Evolutionary conservation across 495 filamentous ascomycete genomes (phyloP).

Genomic region (Letharia columbiana): DNA sequence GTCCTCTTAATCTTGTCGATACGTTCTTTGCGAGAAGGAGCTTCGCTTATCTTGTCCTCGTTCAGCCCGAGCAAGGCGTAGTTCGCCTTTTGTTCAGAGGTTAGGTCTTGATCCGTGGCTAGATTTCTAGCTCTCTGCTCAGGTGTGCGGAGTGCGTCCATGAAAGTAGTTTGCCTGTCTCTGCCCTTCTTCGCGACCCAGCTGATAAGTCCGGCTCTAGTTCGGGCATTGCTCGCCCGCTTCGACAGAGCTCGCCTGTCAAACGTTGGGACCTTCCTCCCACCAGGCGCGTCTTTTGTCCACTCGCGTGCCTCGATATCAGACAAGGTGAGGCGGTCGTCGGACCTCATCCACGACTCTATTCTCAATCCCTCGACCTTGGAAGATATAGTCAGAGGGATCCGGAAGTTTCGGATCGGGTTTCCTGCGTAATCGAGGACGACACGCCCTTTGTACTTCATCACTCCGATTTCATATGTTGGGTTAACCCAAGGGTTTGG

Average conservation of each 20-base stretch:
- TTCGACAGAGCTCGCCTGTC: not conserved
- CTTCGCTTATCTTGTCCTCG: not conserved
- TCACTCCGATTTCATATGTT: not conserved
- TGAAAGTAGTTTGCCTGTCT: not conserved
- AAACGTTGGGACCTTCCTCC: not conserved
- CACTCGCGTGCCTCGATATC: not conserved
- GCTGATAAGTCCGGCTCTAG: not conserved
- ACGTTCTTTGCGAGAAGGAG: not conserved
- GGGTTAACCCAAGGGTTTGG: not conserved
- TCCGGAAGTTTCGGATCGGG: not conserved
- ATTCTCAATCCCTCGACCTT: not conserved
- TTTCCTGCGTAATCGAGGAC: not conserved
- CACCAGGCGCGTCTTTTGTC: not conserved
- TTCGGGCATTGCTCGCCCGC: not conserved
- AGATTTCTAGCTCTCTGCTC: not conserved
- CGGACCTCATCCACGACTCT: not conserved
- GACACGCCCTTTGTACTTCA: constrained; percentile 2
- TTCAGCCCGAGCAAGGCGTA: not conserved
- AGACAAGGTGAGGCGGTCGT: not conserved
- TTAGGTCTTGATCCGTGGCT: not conserved
- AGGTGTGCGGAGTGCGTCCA: not conserved
- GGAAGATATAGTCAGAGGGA: constrained; percentile 4
- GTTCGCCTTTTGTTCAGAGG: not conserved
- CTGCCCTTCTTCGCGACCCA: not conserved
- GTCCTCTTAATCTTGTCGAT: not conserved